Evolutionary conservation across 257 asterid species (phyloP).

Genomic region (Solanum dulcamara): DNA sequence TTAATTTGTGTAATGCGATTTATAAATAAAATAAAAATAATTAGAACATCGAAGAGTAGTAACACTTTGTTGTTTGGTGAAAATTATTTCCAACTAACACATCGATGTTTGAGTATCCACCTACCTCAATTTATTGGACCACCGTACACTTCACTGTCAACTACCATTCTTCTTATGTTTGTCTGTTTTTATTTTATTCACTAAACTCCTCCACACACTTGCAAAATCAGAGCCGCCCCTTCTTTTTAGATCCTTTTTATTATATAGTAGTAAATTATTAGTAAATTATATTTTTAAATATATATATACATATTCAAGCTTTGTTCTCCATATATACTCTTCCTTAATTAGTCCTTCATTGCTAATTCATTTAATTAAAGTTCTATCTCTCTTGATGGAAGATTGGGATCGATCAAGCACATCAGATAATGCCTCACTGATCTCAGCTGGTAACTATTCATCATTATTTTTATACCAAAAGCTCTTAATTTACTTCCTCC

Average conservation of each 20-base stretch:
- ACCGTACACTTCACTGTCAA: neutral
- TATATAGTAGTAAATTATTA: neutral
- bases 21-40: neutral
- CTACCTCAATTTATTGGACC: neutral
- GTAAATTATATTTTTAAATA: neutral
- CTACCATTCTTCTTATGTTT: conserved; percentile 12
- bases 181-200: neutral
- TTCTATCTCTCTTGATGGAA: neutral
- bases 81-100: neutral
- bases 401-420: neutral
- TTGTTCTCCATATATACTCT: neutral
- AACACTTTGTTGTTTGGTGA: neutral
- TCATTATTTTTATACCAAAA: neutral
- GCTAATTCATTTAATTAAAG: neutral
- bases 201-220: conserved; percentile 4
- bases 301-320: neutral
- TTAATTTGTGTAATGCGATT: neutral
- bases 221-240: neutral
- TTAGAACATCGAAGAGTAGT: neutral
- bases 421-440: neutral
- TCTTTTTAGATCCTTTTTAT: neutral
- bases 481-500: neutral
- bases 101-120: neutral
- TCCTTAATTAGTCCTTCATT: neutral
- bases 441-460: conserved; percentile 5